Conservation (phyloP, 768 basidiomycete species). For the Tremella fuciformis region DNA sequence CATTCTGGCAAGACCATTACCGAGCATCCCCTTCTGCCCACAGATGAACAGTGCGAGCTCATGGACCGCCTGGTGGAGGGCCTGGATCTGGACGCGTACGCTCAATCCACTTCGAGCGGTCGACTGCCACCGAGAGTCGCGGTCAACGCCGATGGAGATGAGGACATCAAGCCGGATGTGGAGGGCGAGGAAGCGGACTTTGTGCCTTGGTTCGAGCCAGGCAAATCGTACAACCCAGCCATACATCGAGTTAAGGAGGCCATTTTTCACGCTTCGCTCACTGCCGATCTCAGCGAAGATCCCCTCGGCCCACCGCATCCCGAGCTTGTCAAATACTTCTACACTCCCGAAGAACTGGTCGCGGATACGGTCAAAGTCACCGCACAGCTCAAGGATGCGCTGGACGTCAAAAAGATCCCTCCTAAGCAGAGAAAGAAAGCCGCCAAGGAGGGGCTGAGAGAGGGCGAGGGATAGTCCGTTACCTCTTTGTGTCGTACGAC, state of each 20-base stretch:
- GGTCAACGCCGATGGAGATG: slow-evolving; percentile 15
- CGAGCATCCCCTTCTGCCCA: slow-evolving; percentile 59
- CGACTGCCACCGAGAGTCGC: slow-evolving; percentile 56
- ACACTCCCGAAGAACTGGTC: slow-evolving; percentile 67
- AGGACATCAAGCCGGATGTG: slow-evolving; percentile 22
- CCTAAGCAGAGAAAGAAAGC: slow-evolving; percentile 56
- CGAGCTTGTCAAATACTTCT: slow-evolving; percentile 76
- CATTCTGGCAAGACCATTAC: slow-evolving; percentile 70
- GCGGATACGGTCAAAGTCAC: slow-evolving; percentile 62
- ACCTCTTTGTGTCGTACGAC: not conserved
- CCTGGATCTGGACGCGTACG: slow-evolving; percentile 82
- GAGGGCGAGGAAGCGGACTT: slow-evolving; percentile 38
- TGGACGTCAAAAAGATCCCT: slow-evolving; percentile 82
- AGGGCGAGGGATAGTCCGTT: slow-evolving; percentile 51
- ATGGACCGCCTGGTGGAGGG: slow-evolving; percentile 86
- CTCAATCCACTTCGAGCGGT: slow-evolving; percentile 45
- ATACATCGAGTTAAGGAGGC: slow-evolving; percentile 91
- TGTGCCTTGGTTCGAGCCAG: slow-evolving; percentile 68
- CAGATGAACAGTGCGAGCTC: slow-evolving; percentile 51
- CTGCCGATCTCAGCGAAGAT: slow-evolving; percentile 66
- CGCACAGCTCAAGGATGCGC: slow-evolving; percentile 62
- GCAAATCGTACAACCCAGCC: slow-evolving; percentile 78
- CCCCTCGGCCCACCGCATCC: slow-evolving; percentile 83
- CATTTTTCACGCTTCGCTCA: slow-evolving; percentile 79
- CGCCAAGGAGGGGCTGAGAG: slow-evolving; percentile 52